phyloP scores from a whole-genome alignment of 176 grass and related monocot species.

The Aegilops sharonensis region DNA sequence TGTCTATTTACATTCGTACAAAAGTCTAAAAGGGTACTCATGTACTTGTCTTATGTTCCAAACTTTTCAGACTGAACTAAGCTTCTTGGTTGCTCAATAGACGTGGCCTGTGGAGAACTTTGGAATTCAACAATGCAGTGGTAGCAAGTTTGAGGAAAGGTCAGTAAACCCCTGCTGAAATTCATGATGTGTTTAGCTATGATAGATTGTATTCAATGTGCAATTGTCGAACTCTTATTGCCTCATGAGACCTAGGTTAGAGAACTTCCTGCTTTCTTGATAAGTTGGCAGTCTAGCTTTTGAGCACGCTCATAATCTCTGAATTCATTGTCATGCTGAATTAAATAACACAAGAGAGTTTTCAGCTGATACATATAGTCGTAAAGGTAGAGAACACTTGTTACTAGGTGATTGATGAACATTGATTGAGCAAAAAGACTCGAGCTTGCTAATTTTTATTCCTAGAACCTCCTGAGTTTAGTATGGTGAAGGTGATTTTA shows the following conservation, averaged over 20 bases:
- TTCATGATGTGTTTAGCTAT: background rate
- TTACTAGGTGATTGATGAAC: background rate
- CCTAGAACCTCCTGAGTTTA: background rate
- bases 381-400: background rate
- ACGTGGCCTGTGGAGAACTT: too few relatives aligned
- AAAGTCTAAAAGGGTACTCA: too few relatives aligned
- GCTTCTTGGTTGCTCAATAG: too few relatives aligned
- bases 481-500: background rate
- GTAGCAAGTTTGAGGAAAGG: too few relatives aligned
- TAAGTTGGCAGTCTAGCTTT: background rate
- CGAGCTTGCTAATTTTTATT: background rate
- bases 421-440: background rate
- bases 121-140: too few relatives aligned
- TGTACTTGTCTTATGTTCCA: too few relatives aligned
- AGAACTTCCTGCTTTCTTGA: background rate
- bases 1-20: too few relatives aligned
- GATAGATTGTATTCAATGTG: background rate
- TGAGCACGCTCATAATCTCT: too few relatives aligned
- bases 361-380: background rate
- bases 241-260: background rate
- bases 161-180: background rate
- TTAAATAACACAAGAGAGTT: background rate
- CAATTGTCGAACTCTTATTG: background rate
- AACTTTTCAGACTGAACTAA: too few relatives aligned
- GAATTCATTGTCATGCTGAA: background rate